These are phyloP conservation scores for Chalciporus piperatus DNA, from an alignment of 768 basidiomycete species.

Conservation along the genomic window DNA sequence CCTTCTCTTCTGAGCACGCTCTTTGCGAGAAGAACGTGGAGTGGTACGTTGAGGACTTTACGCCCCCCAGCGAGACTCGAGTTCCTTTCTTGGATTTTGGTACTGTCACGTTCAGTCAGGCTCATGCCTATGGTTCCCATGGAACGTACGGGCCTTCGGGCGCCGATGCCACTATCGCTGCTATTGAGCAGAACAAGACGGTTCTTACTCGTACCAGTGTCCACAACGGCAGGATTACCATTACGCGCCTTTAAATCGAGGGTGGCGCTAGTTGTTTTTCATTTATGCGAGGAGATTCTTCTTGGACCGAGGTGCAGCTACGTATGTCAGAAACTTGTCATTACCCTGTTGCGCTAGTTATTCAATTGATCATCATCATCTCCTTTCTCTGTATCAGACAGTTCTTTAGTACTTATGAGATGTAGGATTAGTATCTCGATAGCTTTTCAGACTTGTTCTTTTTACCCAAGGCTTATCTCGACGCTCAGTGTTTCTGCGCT, in stretches of 20 bases:
- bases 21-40: not conserved
- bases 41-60: not conserved
- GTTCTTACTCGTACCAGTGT: not conserved
- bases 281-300: not conserved
- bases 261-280: not conserved
- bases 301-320: not conserved
- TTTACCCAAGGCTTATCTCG: too few relatives aligned
- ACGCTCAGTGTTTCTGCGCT: too few relatives aligned
- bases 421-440: too few relatives aligned
- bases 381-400: too few relatives aligned
- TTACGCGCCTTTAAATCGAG: not conserved
- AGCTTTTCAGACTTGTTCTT: too few relatives aligned
- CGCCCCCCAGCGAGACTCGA: not conserved
- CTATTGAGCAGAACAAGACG: not conserved
- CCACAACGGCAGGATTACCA: not conserved
- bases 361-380: too few relatives aligned
- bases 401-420: too few relatives aligned
- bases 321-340: too few relatives aligned
- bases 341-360: too few relatives aligned
- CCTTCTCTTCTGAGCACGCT: not conserved
- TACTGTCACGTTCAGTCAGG: not conserved
- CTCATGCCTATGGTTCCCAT: not conserved
- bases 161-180: not conserved
- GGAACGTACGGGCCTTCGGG: not conserved
- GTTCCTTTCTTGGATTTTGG: not conserved